Evolutionary conservation across 2,329 filamentous ascomycete species (phyloP).

Genomic region (Arthrobotrys entomopaga): DNA sequence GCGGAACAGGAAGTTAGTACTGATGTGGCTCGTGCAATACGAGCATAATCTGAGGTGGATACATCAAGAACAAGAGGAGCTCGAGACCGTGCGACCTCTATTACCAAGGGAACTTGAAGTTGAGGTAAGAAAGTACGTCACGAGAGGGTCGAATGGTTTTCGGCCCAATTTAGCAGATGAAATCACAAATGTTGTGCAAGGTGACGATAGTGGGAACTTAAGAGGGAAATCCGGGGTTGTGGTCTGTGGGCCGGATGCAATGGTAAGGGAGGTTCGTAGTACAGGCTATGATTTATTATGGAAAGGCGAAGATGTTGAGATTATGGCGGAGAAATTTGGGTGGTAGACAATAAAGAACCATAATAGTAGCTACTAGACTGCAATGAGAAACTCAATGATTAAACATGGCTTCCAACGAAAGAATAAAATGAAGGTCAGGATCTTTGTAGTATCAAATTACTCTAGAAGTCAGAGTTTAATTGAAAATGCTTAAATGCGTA

Average conservation of each 20-base stretch:
- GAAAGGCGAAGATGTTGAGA: constrained; percentile 66
- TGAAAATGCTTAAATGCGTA: too few relatives aligned
- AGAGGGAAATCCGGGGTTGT: constrained; percentile 67
- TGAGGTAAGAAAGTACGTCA: constrained; percentile 67
- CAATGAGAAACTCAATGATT: too few relatives aligned
- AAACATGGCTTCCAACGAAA: too few relatives aligned
- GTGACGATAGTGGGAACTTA: constrained; percentile 48
- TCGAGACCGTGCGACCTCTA: constrained; percentile 60
- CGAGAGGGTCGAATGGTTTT: constrained; percentile 67
- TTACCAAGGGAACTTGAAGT: constrained; percentile 63
- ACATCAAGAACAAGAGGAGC: constrained; percentile 66
- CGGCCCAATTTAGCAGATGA: constrained; percentile 67
- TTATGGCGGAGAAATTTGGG: constrained; percentile 75
- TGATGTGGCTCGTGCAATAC: constrained; percentile 72
- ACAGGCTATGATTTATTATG: constrained; percentile 66
- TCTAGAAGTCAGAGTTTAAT: too few relatives aligned
- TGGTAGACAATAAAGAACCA: constrained; percentile 64
- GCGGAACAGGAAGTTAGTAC: constrained; percentile 63
- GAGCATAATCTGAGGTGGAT: constrained; percentile 69
- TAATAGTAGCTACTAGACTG: too few relatives aligned
- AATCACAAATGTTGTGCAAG: constrained; percentile 59
- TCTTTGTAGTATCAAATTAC: too few relatives aligned
- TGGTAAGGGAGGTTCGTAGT: constrained; percentile 72
- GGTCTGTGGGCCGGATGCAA: constrained; percentile 71
- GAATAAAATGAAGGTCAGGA: too few relatives aligned